Percentiles rank a stretch among this genome's conserved stretches.
These are phyloP conservation scores for Verticillium albo-atrum DNA, from an alignment of 2,329 filamentous ascomycete species.

Conservation along the genomic window DNA sequence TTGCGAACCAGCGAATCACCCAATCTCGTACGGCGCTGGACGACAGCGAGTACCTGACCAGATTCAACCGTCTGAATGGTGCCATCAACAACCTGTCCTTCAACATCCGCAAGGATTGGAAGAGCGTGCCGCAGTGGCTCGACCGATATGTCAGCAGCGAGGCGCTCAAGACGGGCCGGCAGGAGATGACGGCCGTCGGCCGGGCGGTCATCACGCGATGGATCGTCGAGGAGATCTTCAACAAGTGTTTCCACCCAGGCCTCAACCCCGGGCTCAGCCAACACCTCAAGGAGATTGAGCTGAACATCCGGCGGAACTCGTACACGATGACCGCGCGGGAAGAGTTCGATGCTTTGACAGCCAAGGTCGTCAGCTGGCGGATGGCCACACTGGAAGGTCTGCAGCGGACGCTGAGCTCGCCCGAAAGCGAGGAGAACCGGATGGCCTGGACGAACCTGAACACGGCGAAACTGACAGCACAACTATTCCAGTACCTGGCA, in stretches of 20 bases:
- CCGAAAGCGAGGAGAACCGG: slow-evolving; percentile 62
- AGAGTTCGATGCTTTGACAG: slow-evolving; percentile 81
- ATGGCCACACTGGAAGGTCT: slow-evolving; percentile 93
- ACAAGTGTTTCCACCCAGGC: slow-evolving; percentile 87
- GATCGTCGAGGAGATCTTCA: slow-evolving; percentile 87
- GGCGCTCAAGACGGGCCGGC: slow-evolving; percentile 80
- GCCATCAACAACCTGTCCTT: slow-evolving; percentile 94
- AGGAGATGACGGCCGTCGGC: slow-evolving; percentile 96
- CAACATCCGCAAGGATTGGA: slow-evolving; percentile 95
- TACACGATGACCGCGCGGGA: slow-evolving; percentile 73
- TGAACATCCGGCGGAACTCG: slow-evolving; percentile 76
- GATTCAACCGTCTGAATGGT: slow-evolving; percentile 87
- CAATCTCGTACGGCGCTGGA: slow-evolving; percentile 92
- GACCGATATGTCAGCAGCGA: slow-evolving; percentile 76
- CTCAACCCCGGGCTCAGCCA: slow-evolving; percentile 72
- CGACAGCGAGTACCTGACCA: slow-evolving; percentile 86
- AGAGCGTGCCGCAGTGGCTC: slow-evolving; percentile 74
- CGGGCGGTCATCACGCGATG: slow-evolving; percentile 84
- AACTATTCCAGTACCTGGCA: slow-evolving; percentile 68
- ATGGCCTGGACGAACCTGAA: slow-evolving; percentile 65
- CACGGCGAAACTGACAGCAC: slow-evolving; percentile 63
- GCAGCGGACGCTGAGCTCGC: slow-evolving; percentile 61
- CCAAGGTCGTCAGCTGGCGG: slow-evolving; percentile 88
- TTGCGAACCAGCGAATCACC: slow-evolving; percentile 92
- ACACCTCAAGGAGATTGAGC: slow-evolving; percentile 80